Base-by-base conservation (phyloP, 2,329 filamentous ascomycete species). In the Phyllosticta citriasiana region DNA sequence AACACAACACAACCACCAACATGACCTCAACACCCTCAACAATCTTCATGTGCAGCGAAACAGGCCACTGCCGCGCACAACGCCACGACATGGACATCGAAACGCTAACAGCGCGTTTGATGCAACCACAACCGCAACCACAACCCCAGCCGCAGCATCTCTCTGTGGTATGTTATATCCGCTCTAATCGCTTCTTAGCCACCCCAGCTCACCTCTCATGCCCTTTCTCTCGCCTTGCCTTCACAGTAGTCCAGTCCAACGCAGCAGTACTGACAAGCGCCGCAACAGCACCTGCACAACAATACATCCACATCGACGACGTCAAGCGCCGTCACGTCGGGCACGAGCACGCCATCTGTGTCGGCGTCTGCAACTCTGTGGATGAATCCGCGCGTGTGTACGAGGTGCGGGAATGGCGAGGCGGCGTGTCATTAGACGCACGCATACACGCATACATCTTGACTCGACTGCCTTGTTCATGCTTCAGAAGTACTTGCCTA, bases 1-100 rank as follows among this genome's bases (percentile, higher is more conserved):
- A 27, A 27, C 26, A 27, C 26, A 27, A 27, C 26, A 27, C 4
- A 30, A 57, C 47, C 53, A 30, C 16, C 26, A 27, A 10, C 3
- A 53, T 33, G 26, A 14, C 59, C 47, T 47, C 53, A 53, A 57
- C 40, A 26, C 55, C 57, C 3, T 51, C 53, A n/a, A 26, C 54
- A 30, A 2, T 35, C 14, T 35, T 50, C 50, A 57, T 61, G 54
- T 58, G 60, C 55, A 62, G 53, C 24, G 59, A 54, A 51, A 55
- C 63, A 27, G 67, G 66, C 54, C 67, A 70, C 64, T 68, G 67
- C 53, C 66, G 67, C 47, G 68, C 68, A 12, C 67, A 69, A 51
- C 67, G 65, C 33, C 64, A 63, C 40, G 68, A 66, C 4, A 64
- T 69, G 61, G 63, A 66, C 57, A 47, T 47, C n/a, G 40, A 47